Conservation (phyloP, 2,329 filamentous ascomycete genomes). For the Hypomyces rosellus region DNA sequence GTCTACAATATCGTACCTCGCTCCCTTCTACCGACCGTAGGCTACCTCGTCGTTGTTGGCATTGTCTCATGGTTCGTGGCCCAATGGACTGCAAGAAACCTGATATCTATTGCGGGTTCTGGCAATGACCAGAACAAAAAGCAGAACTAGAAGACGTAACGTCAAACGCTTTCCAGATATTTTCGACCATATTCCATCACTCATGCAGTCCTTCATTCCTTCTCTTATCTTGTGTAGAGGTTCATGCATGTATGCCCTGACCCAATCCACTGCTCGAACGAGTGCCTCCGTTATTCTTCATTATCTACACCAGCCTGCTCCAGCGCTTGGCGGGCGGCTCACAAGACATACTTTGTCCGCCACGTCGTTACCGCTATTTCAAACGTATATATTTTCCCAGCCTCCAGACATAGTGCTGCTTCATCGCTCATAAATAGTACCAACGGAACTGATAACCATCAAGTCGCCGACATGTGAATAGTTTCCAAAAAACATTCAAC, state of each 20-base stretch:
- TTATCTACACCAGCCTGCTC: neutral
- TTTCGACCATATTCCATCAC: slow-evolving; percentile 1
- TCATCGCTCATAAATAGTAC: neutral
- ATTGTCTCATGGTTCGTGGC: slow-evolving; percentile 39
- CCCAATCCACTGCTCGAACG: neutral
- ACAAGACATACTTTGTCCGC: neutral
- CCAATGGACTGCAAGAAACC: slow-evolving; percentile 22
- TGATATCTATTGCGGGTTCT: slow-evolving; percentile 22
- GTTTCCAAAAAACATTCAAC: neutral
- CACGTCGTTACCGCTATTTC: neutral
- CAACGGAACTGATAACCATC: neutral
- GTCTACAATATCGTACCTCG: slow-evolving; percentile 70
- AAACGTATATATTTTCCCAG: neutral
- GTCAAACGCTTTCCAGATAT: neutral
- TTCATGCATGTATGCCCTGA: neutral
- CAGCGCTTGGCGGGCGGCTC: neutral
- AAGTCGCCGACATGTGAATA: neutral
- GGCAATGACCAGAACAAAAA: slow-evolving; percentile 29
- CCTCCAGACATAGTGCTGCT: neutral
- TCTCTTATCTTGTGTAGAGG: neutral
- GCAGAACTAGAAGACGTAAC: slow-evolving; percentile 21
- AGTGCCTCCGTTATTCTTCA: neutral
- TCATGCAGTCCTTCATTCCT: neutral
- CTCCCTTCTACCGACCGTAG: slow-evolving; percentile 66
- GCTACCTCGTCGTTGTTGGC: slow-evolving; percentile 62